phyloP scores from a whole-genome alignment of 2,329 filamentous ascomycete genomes.

The Biscogniauxia marginata region DNA sequence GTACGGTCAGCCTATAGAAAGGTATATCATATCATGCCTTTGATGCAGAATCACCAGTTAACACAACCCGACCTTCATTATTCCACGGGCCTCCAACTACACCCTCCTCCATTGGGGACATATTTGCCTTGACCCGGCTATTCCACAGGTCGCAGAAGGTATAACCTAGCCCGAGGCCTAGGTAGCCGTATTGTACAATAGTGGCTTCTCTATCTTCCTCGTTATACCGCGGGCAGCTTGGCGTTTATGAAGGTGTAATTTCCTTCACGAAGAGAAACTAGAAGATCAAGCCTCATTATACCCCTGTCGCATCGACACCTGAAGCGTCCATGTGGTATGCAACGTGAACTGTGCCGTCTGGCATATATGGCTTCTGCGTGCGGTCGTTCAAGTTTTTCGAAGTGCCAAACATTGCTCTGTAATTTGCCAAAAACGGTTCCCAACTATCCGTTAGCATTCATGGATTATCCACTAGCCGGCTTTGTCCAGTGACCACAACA shows the following conservation, averaged over 20 bases:
- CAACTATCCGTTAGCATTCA: neutral
- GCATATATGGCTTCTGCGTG: neutral
- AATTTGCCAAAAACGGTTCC: slow-evolving; percentile 12
- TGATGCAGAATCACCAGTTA: slow-evolving; percentile 15
- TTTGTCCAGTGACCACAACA: neutral
- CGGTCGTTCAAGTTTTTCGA: slow-evolving; percentile 2
- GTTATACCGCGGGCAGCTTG: slow-evolving; percentile 10
- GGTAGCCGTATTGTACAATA: slow-evolving; percentile 14
- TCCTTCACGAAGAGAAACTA: slow-evolving; percentile 21
- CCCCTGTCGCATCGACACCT: slow-evolving; percentile 8
- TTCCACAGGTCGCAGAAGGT: slow-evolving; percentile 19
- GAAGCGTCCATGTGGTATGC: slow-evolving; percentile 13
- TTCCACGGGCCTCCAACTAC: slow-evolving; percentile 18
- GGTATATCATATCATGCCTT: slow-evolving; percentile 8
- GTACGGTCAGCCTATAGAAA: neutral
- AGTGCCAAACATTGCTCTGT: slow-evolving; percentile 16
- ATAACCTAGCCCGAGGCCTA: slow-evolving; percentile 4
- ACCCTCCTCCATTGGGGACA: slow-evolving; percentile 22
- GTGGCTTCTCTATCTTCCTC: slow-evolving; percentile 9
- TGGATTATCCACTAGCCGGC: neutral
- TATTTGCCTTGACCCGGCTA: slow-evolving; percentile 9
- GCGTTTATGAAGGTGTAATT: slow-evolving; percentile 2
- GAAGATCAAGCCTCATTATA: slow-evolving; percentile 7
- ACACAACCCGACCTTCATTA: slow-evolving; percentile 16
- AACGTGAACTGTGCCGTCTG: slow-evolving; percentile 9